Evolutionary conservation across 345 rosid genomes (phyloP), one percentile per base, ranked within the genome.

Genomic region (Eucalyptus marginata): DNA sequence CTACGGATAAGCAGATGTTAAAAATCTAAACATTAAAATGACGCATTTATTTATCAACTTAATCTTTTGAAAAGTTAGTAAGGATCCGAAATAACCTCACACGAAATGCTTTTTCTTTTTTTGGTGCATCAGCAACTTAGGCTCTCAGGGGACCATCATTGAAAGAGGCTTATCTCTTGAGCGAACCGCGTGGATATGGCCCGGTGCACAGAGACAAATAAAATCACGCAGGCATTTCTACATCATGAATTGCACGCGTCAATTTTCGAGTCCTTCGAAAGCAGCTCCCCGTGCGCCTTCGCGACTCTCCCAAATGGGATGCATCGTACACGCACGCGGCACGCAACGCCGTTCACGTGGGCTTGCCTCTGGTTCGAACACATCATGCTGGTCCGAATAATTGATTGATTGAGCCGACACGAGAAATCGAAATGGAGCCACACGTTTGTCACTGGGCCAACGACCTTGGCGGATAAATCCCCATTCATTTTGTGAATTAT

Each of bases 161-260:
- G 40, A 4, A 64, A 64, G 76, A 64, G 20, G 2, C 76, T 27
- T 6, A 27, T 29, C 68, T 62, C 33, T 59, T 25, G 15, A 62
- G 31, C 9, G 29, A 62, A 27, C 31, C 68, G 2, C 1, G 17
- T 3, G 33, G 33, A 29, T 0, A 29, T 62, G 68, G 68, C 0
- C 33, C 31, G 31, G 68, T 27, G 14, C 68, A 62, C 3, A 12
- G 68, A 52, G 58, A 27, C 31, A 27, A 27, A 62, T 29, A 27
- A 64, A 64, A n/a, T n/a, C 36, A 15, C 7, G 76, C 4, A 64
- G 76, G 5, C 18, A 14, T 64, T 7, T 64, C 76, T 13, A 27
- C 10, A n/a, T 64, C 36, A n/a, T 14, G 76, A 64, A n/a, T n/a
- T n/a, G 20, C 8, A 64, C 76, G 10, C 4, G 76, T 64, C 76